Percentiles rank a stretch among this genome's conserved stretches.
Conservation (phyloP, 306 rosid species). For the Rosa multiflora region DNA sequence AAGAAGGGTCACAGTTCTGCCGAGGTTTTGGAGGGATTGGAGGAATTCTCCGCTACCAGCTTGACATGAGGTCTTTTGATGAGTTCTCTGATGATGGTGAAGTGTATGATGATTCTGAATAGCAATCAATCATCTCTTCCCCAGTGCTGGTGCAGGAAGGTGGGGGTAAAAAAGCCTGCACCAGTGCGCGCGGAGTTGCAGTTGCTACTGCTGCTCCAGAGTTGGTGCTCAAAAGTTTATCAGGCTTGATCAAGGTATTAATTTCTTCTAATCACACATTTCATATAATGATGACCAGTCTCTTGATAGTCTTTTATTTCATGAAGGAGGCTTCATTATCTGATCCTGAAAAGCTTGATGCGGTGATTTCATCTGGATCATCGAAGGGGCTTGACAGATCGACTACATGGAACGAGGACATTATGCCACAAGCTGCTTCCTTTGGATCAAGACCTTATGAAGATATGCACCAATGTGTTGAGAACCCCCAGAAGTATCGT, state of each 20-base stretch:
- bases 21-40: constrained; percentile 93
- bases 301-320: background rate
- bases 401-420: constrained; percentile 3
- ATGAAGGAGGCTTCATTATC: constrained; percentile 9
- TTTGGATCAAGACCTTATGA: constrained; percentile 2
- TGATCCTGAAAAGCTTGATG: constrained; percentile 8
- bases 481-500: constrained; percentile 2
- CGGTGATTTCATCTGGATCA: constrained; percentile 18
- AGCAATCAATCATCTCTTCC: constrained; percentile 41
- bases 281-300: background rate
- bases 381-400: background rate
- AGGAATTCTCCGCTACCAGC: constrained; percentile 92
- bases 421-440: background rate
- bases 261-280: background rate
- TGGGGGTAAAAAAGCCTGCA: constrained; percentile 37
- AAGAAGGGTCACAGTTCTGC: constrained; percentile 92
- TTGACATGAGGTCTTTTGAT: constrained; percentile 74
- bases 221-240: constrained; percentile 1
- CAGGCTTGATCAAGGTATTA: constrained; percentile 25
- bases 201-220: constrained; percentile 19
- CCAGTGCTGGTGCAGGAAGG: constrained; percentile 41
- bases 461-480: background rate
- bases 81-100: constrained; percentile 69
- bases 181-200: constrained; percentile 28
- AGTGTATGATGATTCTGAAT: constrained; percentile 63